Conservation (phyloP, 2,329 filamentous ascomycete genomes). For the Shiraia sp. region DNA sequence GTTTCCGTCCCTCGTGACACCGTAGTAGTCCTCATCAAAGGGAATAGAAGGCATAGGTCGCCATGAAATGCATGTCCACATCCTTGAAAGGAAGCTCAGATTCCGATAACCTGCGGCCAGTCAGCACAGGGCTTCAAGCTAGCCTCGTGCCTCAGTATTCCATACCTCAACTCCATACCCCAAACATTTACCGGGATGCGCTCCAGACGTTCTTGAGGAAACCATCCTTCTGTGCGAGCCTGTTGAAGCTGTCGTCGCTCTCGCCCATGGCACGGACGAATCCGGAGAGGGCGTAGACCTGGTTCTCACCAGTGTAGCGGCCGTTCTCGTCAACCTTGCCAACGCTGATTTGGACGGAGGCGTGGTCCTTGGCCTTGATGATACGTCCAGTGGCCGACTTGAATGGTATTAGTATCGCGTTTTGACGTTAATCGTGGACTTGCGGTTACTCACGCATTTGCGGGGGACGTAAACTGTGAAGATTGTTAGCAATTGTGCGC, state of each 20-base stretch:
- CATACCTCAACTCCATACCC: constrained; percentile 39
- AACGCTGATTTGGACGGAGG: constrained; percentile 93
- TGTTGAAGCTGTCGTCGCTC: constrained; percentile 95
- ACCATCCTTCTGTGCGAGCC: constrained; percentile 92
- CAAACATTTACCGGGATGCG: constrained; percentile 59
- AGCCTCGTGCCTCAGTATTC: not conserved
- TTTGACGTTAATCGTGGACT: constrained; percentile 4
- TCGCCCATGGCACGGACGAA: constrained; percentile 98
- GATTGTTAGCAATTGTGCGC: constrained; percentile 17
- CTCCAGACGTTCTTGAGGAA: constrained; percentile 98
- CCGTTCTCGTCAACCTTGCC: constrained; percentile 99
- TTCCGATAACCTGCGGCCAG: constrained; percentile 30
- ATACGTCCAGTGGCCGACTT: constrained; percentile 70
- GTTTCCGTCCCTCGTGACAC: constrained; percentile 40
- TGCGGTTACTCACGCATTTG: constrained; percentile 47
- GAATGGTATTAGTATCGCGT: constrained; percentile 25
- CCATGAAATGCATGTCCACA: constrained; percentile 34
- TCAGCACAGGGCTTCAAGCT: constrained; percentile 14
- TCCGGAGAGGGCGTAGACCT: constrained; percentile 94
- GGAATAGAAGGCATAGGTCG: constrained; percentile 32
- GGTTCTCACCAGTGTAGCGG: constrained; percentile 94
- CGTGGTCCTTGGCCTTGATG: constrained; percentile 99
- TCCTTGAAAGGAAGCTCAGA: constrained; percentile 30
- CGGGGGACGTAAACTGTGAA: constrained; percentile 35
- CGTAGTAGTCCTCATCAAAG: constrained; percentile 30